Evolutionary conservation across 2,329 filamentous ascomycete genomes (phyloP).

Genomic region (Aspergillus intermedius): DNA sequence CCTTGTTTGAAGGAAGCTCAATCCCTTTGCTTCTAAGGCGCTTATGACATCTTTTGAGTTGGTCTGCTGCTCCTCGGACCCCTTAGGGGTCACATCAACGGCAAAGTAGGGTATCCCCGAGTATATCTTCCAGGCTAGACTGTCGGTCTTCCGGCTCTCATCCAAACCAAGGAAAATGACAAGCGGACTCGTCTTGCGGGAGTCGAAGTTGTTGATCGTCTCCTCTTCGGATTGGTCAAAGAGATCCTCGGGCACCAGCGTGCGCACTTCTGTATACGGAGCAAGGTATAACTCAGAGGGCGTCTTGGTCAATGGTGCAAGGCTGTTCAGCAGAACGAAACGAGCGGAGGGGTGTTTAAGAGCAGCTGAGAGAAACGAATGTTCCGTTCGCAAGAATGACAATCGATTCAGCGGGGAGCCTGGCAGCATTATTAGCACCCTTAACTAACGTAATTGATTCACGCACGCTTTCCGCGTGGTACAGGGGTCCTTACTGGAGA

Average conservation of each 20-base stretch:
- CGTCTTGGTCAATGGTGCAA: conserved; percentile 64
- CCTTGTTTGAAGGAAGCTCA: conserved; percentile 61
- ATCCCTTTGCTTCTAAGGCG: conserved; percentile 53
- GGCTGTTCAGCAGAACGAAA: conserved; percentile 73
- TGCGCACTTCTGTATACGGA: conserved; percentile 60
- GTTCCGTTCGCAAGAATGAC: conserved; percentile 44
- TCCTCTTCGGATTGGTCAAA: conserved; percentile 69
- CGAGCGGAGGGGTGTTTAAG: conserved; percentile 42
- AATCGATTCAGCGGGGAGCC: conserved; percentile 46
- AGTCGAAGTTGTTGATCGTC: conserved; percentile 67
- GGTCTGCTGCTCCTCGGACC: conserved; percentile 51
- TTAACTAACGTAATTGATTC: not conserved
- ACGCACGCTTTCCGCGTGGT: not conserved
- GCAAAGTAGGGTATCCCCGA: conserved; percentile 80
- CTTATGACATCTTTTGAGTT: conserved; percentile 54
- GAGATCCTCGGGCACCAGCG: conserved; percentile 64
- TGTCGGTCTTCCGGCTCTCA: conserved; percentile 48
- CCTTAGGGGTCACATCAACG: conserved; percentile 74
- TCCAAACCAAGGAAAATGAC: conserved; percentile 82
- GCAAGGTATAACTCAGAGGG: conserved; percentile 61
- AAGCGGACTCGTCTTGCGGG: conserved; percentile 58
- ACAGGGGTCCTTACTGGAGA: conserved; percentile 35
- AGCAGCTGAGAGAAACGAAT: conserved; percentile 43
- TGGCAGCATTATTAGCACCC: conserved; percentile 12
- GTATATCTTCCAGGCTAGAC: conserved; percentile 52